Base-by-base conservation (phyloP, 192 early-diverging fungal genomes). In the Backusella westeae region DNA sequence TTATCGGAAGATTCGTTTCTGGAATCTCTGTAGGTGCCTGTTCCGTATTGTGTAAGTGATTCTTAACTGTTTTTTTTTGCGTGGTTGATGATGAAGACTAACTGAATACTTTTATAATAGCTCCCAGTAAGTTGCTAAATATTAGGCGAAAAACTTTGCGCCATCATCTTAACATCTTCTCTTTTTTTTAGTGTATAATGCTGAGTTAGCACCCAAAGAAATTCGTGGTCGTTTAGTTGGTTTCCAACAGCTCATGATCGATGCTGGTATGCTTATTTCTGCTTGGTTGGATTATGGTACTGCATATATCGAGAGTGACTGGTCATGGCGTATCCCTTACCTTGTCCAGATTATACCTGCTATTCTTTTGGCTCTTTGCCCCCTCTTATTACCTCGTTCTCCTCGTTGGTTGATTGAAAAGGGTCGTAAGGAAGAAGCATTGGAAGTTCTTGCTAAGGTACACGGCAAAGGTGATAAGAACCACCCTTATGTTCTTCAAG, bases 211-310 rank as follows among this genome's bases (percentile, higher is more conserved):
- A 12, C 93, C 94, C 9, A 84, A 93, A 46, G 81, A 88, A 26
- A 92, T 95, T 77, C 92, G 95, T 77, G 95, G 95, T 42, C 90
- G 92, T 29, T 87, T 96, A 29, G 90, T 94, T 63, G 89, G 91
- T 36, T 84, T 96, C 65, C 93, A 96, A 82, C 96, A 97, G 77
- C 83, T 91, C 69, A 91, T 91, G 88, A 89, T 90, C 77, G 90
- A 86, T 74, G 82, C 86, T 73, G 90, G 90, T 84, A 83, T 85
- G n/a, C 67, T 77, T 10, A 59, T 79, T 6, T 73, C 81, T 38
- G 80, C 41, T 34, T 79, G 78, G 78, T 67, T 75, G 6, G 67
- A 79, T 70, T 79, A 75, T 21, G 78, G 72, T 9, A 75, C 67
- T 32, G 63, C 39, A 7, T 65, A 49, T 15, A 74, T 78, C 9